phyloP scores from a whole-genome alignment of 345 rosid species.

The Moricandia moricandioides region DNA sequence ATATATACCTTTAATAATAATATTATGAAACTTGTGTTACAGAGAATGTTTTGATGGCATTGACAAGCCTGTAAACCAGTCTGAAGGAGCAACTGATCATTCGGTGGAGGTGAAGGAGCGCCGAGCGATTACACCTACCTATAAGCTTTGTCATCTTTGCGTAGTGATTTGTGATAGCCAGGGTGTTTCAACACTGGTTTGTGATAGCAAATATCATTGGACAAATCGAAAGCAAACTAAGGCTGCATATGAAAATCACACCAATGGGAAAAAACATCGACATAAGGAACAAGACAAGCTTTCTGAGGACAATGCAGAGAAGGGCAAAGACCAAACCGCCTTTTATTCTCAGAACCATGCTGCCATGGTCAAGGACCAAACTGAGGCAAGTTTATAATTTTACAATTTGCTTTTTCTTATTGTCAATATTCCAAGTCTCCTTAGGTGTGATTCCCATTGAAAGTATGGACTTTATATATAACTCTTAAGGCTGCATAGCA shows the following conservation, averaged over 20 bases:
- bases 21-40: conserved; percentile 1
- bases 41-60: conserved; percentile 38
- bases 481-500: neutral
- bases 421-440: neutral
- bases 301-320: conserved; percentile 8
- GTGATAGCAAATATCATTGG: neutral
- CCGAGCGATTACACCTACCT: neutral
- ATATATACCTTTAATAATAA: neutral
- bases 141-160: neutral
- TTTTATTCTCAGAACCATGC: neutral
- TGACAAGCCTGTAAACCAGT: conserved; percentile 27
- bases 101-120: neutral
- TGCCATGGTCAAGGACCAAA: conserved; percentile 4
- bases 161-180: conserved; percentile 19
- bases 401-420: neutral
- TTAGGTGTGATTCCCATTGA: neutral
- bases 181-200: conserved; percentile 9
- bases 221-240: conserved; percentile 4
- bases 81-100: neutral
- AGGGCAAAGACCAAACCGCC: conserved; percentile 9
- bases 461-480: neutral
- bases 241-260: conserved; percentile 25
- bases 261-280: conserved; percentile 21
- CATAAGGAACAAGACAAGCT: neutral
- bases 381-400: conserved; percentile 23